These are phyloP conservation scores for Circinella minor DNA, from an alignment of 371 early-diverging fungal species.

Conservation along the genomic window DNA sequence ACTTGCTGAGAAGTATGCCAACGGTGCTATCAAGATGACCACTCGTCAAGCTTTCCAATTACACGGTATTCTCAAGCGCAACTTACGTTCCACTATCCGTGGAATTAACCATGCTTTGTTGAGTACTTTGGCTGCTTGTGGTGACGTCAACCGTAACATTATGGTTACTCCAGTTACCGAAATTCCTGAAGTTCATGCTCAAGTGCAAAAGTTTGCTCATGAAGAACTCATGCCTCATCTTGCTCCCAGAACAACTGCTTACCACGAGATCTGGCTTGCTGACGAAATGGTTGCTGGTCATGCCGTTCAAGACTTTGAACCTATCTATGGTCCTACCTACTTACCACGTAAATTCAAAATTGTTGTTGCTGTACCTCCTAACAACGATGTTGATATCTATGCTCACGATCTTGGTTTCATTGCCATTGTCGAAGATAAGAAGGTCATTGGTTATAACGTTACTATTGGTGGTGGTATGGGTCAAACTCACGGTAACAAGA, in stretches of 20 bases:
- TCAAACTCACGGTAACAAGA: slow-evolving; percentile 95
- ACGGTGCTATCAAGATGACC: slow-evolving; percentile 89
- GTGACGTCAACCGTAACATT: slow-evolving; percentile 96
- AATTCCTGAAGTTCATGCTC: slow-evolving; percentile 76
- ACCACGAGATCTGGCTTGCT: slow-evolving; percentile 96
- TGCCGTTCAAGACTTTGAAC: slow-evolving; percentile 84
- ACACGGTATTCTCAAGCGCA: slow-evolving; percentile 91
- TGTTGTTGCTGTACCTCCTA: slow-evolving; percentile 92
- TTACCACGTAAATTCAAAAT: slow-evolving; percentile 96
- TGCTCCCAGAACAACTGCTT: slow-evolving; percentile 85
- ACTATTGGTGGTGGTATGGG: slow-evolving; percentile 98
- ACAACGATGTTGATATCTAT: slow-evolving; percentile 95
- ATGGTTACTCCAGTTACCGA: slow-evolving; percentile 89
- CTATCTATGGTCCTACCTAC: slow-evolving; percentile 90
- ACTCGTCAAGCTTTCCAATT: slow-evolving; percentile 96
- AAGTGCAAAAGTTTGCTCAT: slow-evolving; percentile 73
- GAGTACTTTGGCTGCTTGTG: slow-evolving; percentile 94
- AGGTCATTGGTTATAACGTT: slow-evolving; percentile 89
- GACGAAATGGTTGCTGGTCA: slow-evolving; percentile 84
- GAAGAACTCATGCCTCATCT: slow-evolving; percentile 74
- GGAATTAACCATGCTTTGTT: slow-evolving; percentile 87
- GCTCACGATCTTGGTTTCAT: slow-evolving; percentile 94
- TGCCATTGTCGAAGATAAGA: slow-evolving; percentile 79
- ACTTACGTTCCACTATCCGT: slow-evolving; percentile 85
- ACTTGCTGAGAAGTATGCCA: slow-evolving; percentile 80